Base-by-base conservation (phyloP, 2,329 filamentous ascomycete species). In the Aspergillus sp. region DNA sequence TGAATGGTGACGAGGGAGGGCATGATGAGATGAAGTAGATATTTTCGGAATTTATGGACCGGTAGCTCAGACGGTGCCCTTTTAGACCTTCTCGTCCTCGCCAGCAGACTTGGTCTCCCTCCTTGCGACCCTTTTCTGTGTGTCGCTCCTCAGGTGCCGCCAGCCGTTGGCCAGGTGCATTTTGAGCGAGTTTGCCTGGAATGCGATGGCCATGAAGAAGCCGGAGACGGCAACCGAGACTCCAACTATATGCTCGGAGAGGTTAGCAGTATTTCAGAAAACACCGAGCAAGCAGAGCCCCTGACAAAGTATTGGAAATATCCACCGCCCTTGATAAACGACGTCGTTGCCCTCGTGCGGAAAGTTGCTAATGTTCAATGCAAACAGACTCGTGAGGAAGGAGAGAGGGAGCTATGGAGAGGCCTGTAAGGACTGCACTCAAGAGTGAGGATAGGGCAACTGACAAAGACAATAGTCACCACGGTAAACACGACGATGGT, bases 401-500 rank as follows among this genome's bases (percentile, higher is more conserved):
- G 65, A 65, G 17, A 66, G 55, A n/a, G 67, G 64, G 28, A 62
- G 53, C 64, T 63, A 30, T 23, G 15, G 23, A 17, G 6, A 15
- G 17, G 47, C 19, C 22, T 31, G 31, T 38, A 19, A 34, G 30
- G 1, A 53, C 30, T 1, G n/a, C 17, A 19, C 34, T 15, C 11
- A 22, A 22, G 15, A n/a, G 17, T 22, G 41, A n/a, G 8, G 17
- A 2, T 2, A 23, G 7, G 7, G 13, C 3, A 15, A 64, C 61
- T 54, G 30, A 63, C 63, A 34, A 68, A 66, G 6, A 67, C 52
- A 43, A 68, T 65, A 9, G 65, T 67, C 17, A 67, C 60, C 4
- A 68, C 57, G 4, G 67, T 69, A 43, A 68, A 69, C 3, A 62
- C 62, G 64, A 68, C 66, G 15, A 59, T 60, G 8, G 60, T 69